phyloP scores from a whole-genome alignment of 225 moss, liverwort and hornwort genomes.

The Physcomitrium patens region DNA sequence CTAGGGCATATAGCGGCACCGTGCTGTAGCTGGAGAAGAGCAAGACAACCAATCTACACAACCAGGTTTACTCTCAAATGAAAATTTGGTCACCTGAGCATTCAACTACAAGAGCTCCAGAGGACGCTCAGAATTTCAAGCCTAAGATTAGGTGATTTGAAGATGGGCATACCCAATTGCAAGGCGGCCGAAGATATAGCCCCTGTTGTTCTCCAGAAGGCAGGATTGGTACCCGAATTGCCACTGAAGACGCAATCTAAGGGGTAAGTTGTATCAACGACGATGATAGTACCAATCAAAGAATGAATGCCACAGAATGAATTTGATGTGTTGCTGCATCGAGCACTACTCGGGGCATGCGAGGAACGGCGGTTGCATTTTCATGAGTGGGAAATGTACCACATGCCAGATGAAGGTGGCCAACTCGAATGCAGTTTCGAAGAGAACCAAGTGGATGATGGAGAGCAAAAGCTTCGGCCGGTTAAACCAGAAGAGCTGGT shows the following conservation, averaged over 20 bases:
- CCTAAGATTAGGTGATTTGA: too few relatives aligned
- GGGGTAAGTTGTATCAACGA: too few relatives aligned
- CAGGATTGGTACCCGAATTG: conserved; percentile 75
- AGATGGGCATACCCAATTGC: conserved; percentile 46
- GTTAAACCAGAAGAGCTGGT: conserved; percentile 88
- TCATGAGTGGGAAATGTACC: conserved; percentile 37
- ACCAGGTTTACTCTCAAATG: too few relatives aligned
- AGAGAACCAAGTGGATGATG: conserved; percentile 68
- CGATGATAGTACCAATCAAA: too few relatives aligned
- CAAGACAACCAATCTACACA: conserved; percentile 33
- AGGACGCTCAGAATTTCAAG: too few relatives aligned
- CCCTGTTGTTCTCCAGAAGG: conserved; percentile 57
- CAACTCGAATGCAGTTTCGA: conserved; percentile 81
- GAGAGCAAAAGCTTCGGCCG: conserved; percentile 56
- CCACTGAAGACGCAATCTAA: conserved; percentile 58
- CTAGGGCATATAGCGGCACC: conserved; percentile 87
- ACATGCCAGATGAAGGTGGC: conserved; percentile 74
- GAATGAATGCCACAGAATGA: too few relatives aligned
- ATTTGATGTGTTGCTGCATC: too few relatives aligned
- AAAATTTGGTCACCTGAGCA: not conserved
- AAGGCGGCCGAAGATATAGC: conserved; percentile 56
- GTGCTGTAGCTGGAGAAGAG: conserved; percentile 68
- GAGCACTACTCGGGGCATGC: too few relatives aligned
- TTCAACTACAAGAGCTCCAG: conserved; percentile 7
- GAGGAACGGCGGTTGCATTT: not conserved